Conservation (phyloP, 2,329 filamentous ascomycete genomes). For the Pyrenophora tritici-repentis region DNA sequence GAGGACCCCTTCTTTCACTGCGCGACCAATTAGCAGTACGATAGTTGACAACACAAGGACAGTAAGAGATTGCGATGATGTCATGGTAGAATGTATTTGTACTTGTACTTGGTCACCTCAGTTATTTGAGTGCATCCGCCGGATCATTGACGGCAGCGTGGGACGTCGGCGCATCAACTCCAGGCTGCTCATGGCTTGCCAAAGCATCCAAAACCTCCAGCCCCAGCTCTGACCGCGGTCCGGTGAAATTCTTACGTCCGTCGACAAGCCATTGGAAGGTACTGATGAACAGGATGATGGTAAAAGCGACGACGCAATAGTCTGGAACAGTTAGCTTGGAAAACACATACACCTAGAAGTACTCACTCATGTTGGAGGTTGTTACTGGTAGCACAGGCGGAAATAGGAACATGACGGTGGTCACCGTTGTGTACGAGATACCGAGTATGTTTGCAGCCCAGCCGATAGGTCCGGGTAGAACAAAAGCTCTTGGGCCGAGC, state of each 20-base stretch:
- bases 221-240: slow-evolving; percentile 50
- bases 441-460: slow-evolving; percentile 66
- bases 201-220: slow-evolving; percentile 50
- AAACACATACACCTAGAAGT: neutral
- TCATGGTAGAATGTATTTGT: neutral
- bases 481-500: slow-evolving; percentile 65
- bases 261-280: slow-evolving; percentile 64
- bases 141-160: slow-evolving; percentile 12
- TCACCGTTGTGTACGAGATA: slow-evolving; percentile 69
- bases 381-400: slow-evolving; percentile 69
- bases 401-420: slow-evolving; percentile 76
- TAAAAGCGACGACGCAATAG: slow-evolving; percentile 63
- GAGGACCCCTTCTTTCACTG: too few species aligned
- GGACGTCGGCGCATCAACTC: neutral
- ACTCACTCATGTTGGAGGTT: slow-evolving; percentile 69
- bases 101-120: too few species aligned
- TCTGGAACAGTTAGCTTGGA: slow-evolving; percentile 36
- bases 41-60: neutral
- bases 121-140: neutral
- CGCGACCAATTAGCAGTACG: neutral
- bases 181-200: slow-evolving; percentile 25
- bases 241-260: slow-evolving; percentile 64
- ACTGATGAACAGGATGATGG: slow-evolving; percentile 62
- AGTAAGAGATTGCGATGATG: neutral
- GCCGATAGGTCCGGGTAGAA: slow-evolving; percentile 58